Percentiles rank a stretch among this genome's conserved stretches.
Conservation (phyloP, 1,284 basidiomycete species). For the Anthracocystis setariae region DNA sequence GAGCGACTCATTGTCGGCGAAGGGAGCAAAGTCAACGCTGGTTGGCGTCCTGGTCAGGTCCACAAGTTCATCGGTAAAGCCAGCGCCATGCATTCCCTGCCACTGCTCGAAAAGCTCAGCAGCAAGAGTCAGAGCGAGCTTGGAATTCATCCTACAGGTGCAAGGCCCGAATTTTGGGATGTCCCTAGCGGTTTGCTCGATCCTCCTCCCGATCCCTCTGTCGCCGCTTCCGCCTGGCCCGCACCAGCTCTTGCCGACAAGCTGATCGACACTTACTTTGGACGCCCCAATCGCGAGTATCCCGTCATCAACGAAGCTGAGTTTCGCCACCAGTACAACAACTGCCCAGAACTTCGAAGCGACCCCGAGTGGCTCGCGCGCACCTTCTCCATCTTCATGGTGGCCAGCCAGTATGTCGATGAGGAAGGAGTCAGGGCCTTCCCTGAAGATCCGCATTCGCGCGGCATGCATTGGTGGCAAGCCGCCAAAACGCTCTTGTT, state of each 20-base stretch:
- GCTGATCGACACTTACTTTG: slow-evolving; percentile 56
- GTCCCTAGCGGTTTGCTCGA: slow-evolving; percentile 36
- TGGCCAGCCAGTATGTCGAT: slow-evolving; percentile 39
- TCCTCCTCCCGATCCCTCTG: slow-evolving; percentile 9
- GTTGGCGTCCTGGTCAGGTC: slow-evolving; percentile 1
- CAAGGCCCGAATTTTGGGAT: slow-evolving; percentile 43
- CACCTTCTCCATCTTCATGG: slow-evolving; percentile 50
- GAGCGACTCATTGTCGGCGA: slow-evolving; percentile 33
- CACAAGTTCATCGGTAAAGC: slow-evolving; percentile 58
- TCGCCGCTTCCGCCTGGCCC: slow-evolving; percentile 40
- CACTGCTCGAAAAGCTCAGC: slow-evolving; percentile 46
- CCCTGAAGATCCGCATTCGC: slow-evolving; percentile 24
- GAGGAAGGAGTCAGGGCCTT: slow-evolving; percentile 34
- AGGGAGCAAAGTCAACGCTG: neutral
- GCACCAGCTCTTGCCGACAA: slow-evolving; percentile 41
- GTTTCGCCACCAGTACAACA: slow-evolving; percentile 40
- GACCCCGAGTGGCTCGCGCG: slow-evolving; percentile 47
- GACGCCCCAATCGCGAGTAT: slow-evolving; percentile 42
- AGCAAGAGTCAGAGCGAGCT: slow-evolving; percentile 25
- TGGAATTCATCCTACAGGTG: slow-evolving; percentile 22
- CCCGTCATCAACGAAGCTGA: slow-evolving; percentile 56
- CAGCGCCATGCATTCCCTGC: slow-evolving; percentile 53
- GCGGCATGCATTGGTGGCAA: slow-evolving; percentile 47
- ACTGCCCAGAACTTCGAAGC: slow-evolving; percentile 30
- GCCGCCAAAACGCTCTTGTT: slow-evolving; percentile 26